These are phyloP conservation scores for Leptodermis oblonga DNA, from an alignment of 257 asterid genomes.

Conservation along the genomic window DNA sequence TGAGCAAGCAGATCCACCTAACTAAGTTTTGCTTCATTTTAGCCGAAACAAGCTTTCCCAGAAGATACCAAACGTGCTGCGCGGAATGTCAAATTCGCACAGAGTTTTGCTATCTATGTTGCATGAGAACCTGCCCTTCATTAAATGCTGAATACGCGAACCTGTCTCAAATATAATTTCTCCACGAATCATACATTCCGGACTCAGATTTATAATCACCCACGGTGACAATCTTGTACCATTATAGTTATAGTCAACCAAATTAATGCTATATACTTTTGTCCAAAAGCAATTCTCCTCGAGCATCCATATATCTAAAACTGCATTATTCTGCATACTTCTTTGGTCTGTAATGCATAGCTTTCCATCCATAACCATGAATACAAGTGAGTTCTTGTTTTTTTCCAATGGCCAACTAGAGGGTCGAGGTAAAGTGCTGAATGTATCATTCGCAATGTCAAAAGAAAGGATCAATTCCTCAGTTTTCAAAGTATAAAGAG, in stretches of 20 bases:
- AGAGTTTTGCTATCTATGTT: not conserved
- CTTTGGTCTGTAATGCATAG: not conserved
- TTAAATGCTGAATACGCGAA: not conserved
- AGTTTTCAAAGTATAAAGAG: not conserved
- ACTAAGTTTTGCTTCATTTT: not conserved
- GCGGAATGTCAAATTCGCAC: not conserved
- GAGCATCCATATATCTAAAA: conserved; percentile 1
- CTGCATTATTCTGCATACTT: not conserved
- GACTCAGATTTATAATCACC: not conserved
- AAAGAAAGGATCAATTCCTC: conserved; percentile 3
- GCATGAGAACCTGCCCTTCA: not conserved
- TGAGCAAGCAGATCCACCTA: not conserved
- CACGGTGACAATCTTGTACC: not conserved
- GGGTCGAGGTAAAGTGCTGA: conserved; percentile 5
- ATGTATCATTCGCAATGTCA: conserved; percentile 3
- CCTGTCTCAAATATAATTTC: not conserved
- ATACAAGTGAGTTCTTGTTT: not conserved
- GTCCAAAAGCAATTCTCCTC: not conserved
- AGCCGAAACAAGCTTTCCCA: not conserved
- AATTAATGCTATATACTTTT: not conserved
- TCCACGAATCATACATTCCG: not conserved
- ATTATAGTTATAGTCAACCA: not conserved
- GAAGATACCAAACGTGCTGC: not conserved
- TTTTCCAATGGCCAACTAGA: not conserved
- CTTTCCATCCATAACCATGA: not conserved